Conservation (phyloP, 2,329 filamentous ascomycete genomes). For the Aspergillus caelatus region DNA sequence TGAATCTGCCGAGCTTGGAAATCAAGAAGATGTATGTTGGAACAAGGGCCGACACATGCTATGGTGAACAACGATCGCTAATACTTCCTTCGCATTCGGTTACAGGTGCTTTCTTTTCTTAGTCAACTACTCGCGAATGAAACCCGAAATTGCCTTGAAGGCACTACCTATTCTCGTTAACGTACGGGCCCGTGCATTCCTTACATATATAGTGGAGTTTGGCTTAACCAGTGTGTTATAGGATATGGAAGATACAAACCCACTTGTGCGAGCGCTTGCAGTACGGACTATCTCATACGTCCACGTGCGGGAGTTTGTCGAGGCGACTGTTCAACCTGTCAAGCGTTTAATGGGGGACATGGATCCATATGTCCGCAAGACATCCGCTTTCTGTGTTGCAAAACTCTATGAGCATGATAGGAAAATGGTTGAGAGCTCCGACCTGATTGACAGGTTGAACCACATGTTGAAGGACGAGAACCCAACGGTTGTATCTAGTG, state of each 20-base stretch:
- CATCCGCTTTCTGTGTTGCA: constrained; percentile 91
- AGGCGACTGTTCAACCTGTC: constrained; percentile 81
- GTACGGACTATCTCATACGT: constrained; percentile 96
- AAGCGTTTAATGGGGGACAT: constrained; percentile 80
- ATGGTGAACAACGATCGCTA: constrained; percentile 11
- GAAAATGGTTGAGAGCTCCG: constrained; percentile 83
- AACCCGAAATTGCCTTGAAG: constrained; percentile 90
- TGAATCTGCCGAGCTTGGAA: constrained; percentile 91
- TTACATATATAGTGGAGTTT: neutral
- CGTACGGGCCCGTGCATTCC: constrained; percentile 51
- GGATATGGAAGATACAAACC: constrained; percentile 94
- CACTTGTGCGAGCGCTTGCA: constrained; percentile 86
- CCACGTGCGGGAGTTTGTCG: constrained; percentile 93
- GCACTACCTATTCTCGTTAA: constrained; percentile 84
- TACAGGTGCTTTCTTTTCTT: constrained; percentile 93
- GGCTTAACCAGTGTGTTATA: constrained; percentile 40
- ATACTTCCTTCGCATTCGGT: neutral
- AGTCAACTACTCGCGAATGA: constrained; percentile 94
- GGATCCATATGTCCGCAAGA: constrained; percentile 97
- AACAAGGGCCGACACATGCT: neutral
- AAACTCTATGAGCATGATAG: constrained; percentile 98
- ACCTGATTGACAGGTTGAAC: constrained; percentile 90
- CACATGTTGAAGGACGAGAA: constrained; percentile 91
- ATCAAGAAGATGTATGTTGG: constrained; percentile 93
- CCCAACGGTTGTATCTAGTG: constrained; percentile 93